Evolutionary conservation across 371 early-diverging fungal species (phyloP).

Genomic region (Nematocida sp.): DNA sequence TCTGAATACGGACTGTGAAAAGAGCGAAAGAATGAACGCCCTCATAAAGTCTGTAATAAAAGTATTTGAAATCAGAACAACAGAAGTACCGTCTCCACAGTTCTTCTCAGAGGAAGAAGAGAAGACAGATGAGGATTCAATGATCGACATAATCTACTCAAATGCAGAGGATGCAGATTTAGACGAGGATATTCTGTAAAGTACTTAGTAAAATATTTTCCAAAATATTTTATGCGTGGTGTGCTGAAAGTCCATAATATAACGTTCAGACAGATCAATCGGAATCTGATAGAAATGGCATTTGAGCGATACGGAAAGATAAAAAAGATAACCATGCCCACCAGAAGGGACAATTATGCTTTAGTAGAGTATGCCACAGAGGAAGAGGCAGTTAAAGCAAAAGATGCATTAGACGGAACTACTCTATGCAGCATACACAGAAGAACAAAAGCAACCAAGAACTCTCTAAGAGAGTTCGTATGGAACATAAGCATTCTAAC

Average conservation of each 20-base stretch:
- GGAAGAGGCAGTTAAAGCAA: slow-evolving; percentile 21
- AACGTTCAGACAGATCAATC: no score
- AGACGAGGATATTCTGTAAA: background rate
- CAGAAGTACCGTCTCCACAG: background rate
- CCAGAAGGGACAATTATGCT: slow-evolving; percentile 14
- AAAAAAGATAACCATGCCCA: slow-evolving; percentile 37
- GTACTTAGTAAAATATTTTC: background rate
- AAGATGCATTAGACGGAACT: slow-evolving; percentile 28
- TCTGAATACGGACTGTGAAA: background rate
- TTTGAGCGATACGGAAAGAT: slow-evolving; percentile 36
- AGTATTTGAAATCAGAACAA: slow-evolving; percentile 2
- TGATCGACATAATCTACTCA: slow-evolving; percentile 48
- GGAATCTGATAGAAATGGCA: background rate
- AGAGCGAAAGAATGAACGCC: background rate
- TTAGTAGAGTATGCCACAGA: slow-evolving; percentile 11
- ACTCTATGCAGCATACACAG: slow-evolving; percentile 22
- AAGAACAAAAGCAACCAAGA: slow-evolving; percentile 12
- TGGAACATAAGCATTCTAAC: slow-evolving; percentile 17
- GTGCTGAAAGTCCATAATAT: slow-evolving; percentile 10
- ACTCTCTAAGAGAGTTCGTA: slow-evolving; percentile 16
- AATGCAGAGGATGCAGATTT: slow-evolving; percentile 38
- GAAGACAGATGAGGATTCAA: slow-evolving; percentile 22
- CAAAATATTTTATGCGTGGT: slow-evolving; percentile 5
- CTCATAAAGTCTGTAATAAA: slow-evolving; percentile 2
- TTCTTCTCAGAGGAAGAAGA: slow-evolving; percentile 58